Evolutionary conservation across 23 red algal species (phyloP).

Genomic region (Cyanidiococcus yangmingshanensis): DNA sequence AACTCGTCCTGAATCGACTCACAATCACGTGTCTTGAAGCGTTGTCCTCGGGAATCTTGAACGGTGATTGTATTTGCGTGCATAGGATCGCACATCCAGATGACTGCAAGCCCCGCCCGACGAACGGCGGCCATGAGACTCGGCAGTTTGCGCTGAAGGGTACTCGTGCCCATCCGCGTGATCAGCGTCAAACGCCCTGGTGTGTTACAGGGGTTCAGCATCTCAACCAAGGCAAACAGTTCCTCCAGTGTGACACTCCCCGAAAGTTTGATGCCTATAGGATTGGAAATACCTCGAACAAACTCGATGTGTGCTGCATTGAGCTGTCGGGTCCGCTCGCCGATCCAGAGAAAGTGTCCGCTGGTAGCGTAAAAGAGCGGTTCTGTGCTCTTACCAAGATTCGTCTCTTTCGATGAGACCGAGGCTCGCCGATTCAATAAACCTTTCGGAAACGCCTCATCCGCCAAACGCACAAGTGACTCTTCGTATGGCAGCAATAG

Average conservation of each 20-base stretch:
- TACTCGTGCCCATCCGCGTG: conserved; percentile 52
- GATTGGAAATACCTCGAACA: conserved; percentile 70
- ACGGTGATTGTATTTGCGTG: conserved; percentile 45
- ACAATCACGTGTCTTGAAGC: conserved; percentile 41
- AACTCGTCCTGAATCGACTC: conserved; percentile 58
- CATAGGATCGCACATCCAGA: conserved; percentile 90
- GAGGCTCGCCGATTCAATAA: background rate
- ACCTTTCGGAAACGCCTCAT: background rate
- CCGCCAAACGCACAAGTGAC: conserved; percentile 12
- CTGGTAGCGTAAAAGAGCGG: conserved; percentile 30
- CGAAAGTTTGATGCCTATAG: conserved; percentile 61
- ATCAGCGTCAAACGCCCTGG: conserved; percentile 65
- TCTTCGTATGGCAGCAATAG: conserved; percentile 35
- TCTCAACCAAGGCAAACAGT: conserved; percentile 44
- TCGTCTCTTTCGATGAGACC: background rate
- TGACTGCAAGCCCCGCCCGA: conserved; percentile 41
- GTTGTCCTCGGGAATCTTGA: background rate
- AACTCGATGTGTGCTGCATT: conserved; percentile 92
- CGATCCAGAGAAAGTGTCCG: conserved; percentile 73
- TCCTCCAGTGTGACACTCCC: conserved; percentile 33
- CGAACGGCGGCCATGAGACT: conserved; percentile 52
- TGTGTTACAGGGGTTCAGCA: conserved; percentile 69
- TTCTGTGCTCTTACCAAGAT: background rate
- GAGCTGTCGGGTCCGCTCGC: conserved; percentile 67
- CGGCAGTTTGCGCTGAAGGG: conserved; percentile 54